These are phyloP conservation scores for Pseudocercospora pini-densiflorae DNA, from an alignment of 2,329 filamentous ascomycete genomes.

Conservation along the genomic window DNA sequence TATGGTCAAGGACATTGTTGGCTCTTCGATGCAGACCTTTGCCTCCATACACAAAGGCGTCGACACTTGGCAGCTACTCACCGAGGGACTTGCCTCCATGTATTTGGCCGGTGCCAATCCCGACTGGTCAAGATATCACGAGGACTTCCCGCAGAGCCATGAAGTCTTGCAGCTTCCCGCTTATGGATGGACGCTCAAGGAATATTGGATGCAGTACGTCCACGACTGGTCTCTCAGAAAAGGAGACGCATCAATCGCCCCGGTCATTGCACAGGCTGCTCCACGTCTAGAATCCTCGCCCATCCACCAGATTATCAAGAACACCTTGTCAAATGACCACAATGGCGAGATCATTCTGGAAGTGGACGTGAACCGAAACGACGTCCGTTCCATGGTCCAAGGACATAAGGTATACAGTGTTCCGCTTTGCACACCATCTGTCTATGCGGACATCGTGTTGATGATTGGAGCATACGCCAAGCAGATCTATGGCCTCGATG, in stretches of 20 bases:
- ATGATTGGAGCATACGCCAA: conserved; percentile 37
- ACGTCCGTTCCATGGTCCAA: conserved; percentile 44
- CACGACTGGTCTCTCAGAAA: conserved; percentile 38
- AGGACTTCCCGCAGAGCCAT: conserved; percentile 48
- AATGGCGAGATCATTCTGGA: conserved; percentile 41
- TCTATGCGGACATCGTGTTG: conserved; percentile 43
- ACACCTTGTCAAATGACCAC: conserved; percentile 37
- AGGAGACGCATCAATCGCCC: conserved; percentile 26
- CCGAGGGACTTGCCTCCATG: conserved; percentile 53
- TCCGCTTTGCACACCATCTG: conserved; percentile 43
- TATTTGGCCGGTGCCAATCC: conserved; percentile 60
- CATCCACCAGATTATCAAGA: conserved; percentile 45
- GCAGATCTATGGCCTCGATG: conserved; percentile 1
- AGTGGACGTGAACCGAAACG: conserved; percentile 47
- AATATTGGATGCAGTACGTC: conserved; percentile 43
- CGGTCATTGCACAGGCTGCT: conserved; percentile 8
- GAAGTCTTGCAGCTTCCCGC: conserved; percentile 50
- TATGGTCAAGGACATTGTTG: conserved; percentile 21
- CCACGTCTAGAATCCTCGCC: conserved; percentile 39
- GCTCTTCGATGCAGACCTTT: conserved; percentile 11
- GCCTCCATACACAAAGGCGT: conserved; percentile 13
- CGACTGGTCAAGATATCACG: conserved; percentile 66
- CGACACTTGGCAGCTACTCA: conserved; percentile 55
- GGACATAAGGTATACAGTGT: conserved; percentile 53
- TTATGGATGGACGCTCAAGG: conserved; percentile 40